Evolutionary conservation across 495 filamentous ascomycete genomes (phyloP).

Genomic region (Physcia stellaris): DNA sequence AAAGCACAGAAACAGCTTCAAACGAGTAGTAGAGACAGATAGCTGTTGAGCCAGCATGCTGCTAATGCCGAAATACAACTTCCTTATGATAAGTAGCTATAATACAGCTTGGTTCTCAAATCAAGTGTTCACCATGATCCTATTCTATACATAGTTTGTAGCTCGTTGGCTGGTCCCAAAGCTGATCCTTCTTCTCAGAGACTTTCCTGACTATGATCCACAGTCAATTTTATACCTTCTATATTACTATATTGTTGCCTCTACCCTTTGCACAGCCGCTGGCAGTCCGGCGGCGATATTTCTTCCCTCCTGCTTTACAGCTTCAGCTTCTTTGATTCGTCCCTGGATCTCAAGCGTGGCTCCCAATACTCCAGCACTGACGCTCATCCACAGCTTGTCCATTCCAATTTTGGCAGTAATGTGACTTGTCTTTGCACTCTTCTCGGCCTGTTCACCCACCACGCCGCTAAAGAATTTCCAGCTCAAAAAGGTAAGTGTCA

Average conservation of each 20-base stretch:
- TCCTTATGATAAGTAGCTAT: too few relatives aligned
- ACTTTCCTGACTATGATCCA: background rate
- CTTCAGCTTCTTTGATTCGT: conserved; percentile 44
- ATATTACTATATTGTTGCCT: too few relatives aligned
- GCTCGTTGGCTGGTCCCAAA: too few relatives aligned
- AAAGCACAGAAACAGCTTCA: too few relatives aligned
- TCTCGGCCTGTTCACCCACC: conserved; percentile 81
- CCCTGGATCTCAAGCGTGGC: conserved; percentile 63
- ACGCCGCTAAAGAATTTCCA: conserved; percentile 72
- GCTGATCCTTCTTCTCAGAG: background rate
- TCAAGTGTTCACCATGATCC: too few relatives aligned
- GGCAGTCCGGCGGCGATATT: conserved; percentile 31
- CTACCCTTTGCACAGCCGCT: conserved; percentile 21
- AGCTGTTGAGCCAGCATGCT: too few relatives aligned
- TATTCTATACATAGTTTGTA: too few relatives aligned
- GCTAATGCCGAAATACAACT: too few relatives aligned
- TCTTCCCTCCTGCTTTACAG: conserved; percentile 29
- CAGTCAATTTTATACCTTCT: background rate
- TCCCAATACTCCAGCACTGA: conserved; percentile 66
- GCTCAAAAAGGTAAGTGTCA: conserved; percentile 77
- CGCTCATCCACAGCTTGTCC: conserved; percentile 73
- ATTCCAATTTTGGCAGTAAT: conserved; percentile 61
- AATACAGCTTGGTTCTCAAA: too few relatives aligned
- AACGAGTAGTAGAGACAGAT: too few relatives aligned
- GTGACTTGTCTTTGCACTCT: conserved; percentile 62